Evolutionary conservation across 2,329 filamentous ascomycete species (phyloP), one percentile per base, ranked within the genome.

Genomic region (Penicillium sp.): DNA sequence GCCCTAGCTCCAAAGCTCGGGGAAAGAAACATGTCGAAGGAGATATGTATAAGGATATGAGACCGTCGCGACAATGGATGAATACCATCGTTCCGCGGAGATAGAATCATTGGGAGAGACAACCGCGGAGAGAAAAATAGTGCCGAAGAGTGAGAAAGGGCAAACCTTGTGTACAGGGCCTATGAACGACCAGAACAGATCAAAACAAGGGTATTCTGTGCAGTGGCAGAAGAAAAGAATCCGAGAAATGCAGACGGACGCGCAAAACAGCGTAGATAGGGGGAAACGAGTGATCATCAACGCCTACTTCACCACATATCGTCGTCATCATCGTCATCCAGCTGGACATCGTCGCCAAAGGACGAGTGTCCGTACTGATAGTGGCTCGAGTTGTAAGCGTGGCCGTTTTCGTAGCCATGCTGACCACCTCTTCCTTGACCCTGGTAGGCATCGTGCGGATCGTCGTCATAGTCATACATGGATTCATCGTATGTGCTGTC

Each of bases 391-490:
- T 68, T 71, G 60, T 78, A 77, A 56, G 63, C 60, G 49, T 70
- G 71, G 55, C 75, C 74, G 58, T 75, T 75, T 54, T 79, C 75
- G 61, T 77, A 73, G 59, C 72, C 71, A 28, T 75, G 73, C 65
- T 75, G 75, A 55, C 71, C 74, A 45, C 72, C 69, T 57, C 74
- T 70, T 37, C 76, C 75, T 48, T 75, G 75, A 54, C 75, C 66
- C 57, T 73, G 70, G 63, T 77, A 74, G 45, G 67, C 69, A 65
- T 74, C 74, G 54, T 73, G 71, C 45, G 69, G 69, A 64, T 78
- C 77, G 61, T 80, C 76, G 45, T 82, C 79, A 67, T 83, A 81
- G 62, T 81, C 81, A 67, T 83, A 84, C 68, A 79, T 81, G 62
- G 82, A 79, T 55, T 84, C 81, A 57, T 83, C 81, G 55, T 82